These are phyloP conservation scores for Rhinocladiella similis DNA, from an alignment of 2,329 filamentous ascomycete genomes.

Conservation along the genomic window DNA sequence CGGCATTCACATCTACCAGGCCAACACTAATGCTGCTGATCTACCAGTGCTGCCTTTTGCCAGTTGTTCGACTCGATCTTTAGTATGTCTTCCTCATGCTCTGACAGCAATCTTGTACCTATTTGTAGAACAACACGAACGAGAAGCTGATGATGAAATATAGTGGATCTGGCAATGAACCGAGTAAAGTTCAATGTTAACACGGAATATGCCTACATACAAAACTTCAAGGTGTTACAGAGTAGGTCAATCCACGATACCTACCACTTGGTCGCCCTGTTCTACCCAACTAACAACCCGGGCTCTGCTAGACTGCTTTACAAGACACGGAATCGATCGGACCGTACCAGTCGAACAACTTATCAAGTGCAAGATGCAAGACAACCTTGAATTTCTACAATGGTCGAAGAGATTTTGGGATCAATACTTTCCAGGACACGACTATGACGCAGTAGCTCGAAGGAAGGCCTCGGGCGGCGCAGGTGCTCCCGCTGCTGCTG, in stretches of 20 bases:
- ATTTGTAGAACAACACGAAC: neutral
- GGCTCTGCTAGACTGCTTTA: slow-evolving; percentile 64
- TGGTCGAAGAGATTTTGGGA: slow-evolving; percentile 98
- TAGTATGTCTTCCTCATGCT: slow-evolving; percentile 50
- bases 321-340: slow-evolving; percentile 84
- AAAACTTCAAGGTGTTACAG: slow-evolving; percentile 98
- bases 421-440: slow-evolving; percentile 93
- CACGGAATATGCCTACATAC: slow-evolving; percentile 93
- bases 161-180: slow-evolving; percentile 86
- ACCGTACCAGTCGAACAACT: slow-evolving; percentile 84
- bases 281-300: neutral
- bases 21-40: slow-evolving; percentile 7
- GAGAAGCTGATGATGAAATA: slow-evolving; percentile 9
- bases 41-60: slow-evolving; percentile 68
- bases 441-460: slow-evolving; percentile 87
- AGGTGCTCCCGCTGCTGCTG: slow-evolving; percentile 51
- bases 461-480: slow-evolving; percentile 70
- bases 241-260: slow-evolving; percentile 59
- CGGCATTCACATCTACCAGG: slow-evolving; percentile 22
- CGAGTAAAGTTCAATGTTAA: slow-evolving; percentile 98
- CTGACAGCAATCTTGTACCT: neutral
- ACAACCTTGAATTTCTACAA: slow-evolving; percentile 98
- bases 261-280: no score
- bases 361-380: slow-evolving; percentile 99
- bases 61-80: slow-evolving; percentile 99